Percentiles rank a stretch among this genome's conserved stretches.
Evolutionary conservation across 257 asterid species (phyloP).

Genomic region (Gynochthodes officinalis): DNA sequence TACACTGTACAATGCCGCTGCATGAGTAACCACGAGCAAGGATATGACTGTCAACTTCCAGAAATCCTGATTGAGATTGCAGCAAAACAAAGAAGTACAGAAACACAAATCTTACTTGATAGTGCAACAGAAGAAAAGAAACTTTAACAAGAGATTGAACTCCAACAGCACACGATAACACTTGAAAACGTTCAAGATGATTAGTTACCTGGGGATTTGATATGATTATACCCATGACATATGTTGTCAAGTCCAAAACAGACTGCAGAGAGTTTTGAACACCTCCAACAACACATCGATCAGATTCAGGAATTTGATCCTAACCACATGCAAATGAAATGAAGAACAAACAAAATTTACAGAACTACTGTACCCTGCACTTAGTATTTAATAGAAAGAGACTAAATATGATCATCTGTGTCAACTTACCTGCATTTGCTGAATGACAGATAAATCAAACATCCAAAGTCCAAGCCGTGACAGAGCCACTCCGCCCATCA

Average conservation of each 20-base stretch:
- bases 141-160: background rate
- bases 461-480: slow-evolving; percentile 92
- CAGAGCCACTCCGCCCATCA: slow-evolving; percentile 76
- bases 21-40: slow-evolving; percentile 51
- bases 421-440: slow-evolving; percentile 77
- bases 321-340: slow-evolving; percentile 31
- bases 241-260: slow-evolving; percentile 69
- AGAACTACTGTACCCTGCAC: too few species aligned
- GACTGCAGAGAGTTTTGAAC: slow-evolving; percentile 91
- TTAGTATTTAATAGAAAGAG: too few species aligned
- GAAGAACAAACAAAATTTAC: too few species aligned
- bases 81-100: background rate
- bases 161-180: too few species aligned
- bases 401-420: background rate
- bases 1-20: slow-evolving; percentile 47
- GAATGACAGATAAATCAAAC: slow-evolving; percentile 83
- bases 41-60: slow-evolving; percentile 62
- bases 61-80: slow-evolving; percentile 48
- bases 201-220: slow-evolving; percentile 68
- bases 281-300: slow-evolving; percentile 81
- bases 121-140: slow-evolving; percentile 1
- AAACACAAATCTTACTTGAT: slow-evolving; percentile 56
- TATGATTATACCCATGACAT: slow-evolving; percentile 66
- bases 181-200: background rate
- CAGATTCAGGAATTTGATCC: slow-evolving; percentile 70